These are phyloP conservation scores for Colletotrichum sp. DNA, from an alignment of 2,329 filamentous ascomycete species.

Conservation along the genomic window DNA sequence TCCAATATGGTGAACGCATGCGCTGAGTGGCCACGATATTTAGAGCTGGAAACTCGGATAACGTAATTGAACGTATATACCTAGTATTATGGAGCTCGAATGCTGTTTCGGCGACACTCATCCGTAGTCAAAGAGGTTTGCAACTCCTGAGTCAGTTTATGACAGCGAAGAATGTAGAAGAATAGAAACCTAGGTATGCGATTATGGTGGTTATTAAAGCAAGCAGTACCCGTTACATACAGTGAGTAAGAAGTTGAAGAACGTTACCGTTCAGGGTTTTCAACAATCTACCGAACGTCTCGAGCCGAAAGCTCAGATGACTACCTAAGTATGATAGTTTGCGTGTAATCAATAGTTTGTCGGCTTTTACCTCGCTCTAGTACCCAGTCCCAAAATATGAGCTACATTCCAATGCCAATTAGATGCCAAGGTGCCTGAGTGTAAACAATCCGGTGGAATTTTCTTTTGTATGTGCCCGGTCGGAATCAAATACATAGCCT, in stretches of 20 bases:
- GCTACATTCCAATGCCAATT: not conserved
- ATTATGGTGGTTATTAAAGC: not conserved
- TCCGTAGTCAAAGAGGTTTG: too few relatives aligned
- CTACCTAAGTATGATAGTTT: not conserved
- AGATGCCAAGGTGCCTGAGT: not conserved
- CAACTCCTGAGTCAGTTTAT: too few relatives aligned
- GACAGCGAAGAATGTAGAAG: not conserved
- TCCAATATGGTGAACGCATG: not conserved
- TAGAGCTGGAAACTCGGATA: not conserved
- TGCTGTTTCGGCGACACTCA: too few relatives aligned
- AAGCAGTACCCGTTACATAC: not conserved
- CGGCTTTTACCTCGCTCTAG: not conserved
- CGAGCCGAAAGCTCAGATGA: not conserved
- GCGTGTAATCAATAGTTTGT: rapidly evolving
- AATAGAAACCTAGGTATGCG: not conserved
- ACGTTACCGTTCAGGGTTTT: not conserved
- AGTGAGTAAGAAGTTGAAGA: rapidly evolving
- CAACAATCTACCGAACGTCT: not conserved
- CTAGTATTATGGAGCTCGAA: too few relatives aligned
- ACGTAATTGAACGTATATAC: too few relatives aligned
- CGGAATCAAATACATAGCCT: too few relatives aligned
- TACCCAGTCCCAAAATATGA: not conserved
- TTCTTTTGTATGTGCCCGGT: not conserved
- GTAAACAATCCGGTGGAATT: not conserved
- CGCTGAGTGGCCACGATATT: not conserved